Conservation (phyloP, 768 basidiomycete genomes). For the Tylopilus sp. region DNA sequence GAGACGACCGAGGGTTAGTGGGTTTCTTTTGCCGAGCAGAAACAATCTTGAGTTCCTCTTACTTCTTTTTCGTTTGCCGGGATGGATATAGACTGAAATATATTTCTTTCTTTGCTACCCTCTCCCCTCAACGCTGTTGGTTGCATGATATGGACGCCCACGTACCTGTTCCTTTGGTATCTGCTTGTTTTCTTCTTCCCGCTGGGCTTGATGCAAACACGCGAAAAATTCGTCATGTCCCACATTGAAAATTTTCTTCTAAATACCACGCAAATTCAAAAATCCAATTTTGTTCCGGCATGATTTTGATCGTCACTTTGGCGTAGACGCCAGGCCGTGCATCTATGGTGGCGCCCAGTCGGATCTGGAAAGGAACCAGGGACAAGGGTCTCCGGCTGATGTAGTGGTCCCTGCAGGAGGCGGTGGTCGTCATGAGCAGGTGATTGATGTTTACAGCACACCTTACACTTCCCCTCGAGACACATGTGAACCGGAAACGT, state of each 20-base stretch:
- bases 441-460: slow-evolving; percentile 22
- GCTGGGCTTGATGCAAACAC: slow-evolving; percentile 5
- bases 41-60: slow-evolving; percentile 51
- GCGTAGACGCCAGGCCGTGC: slow-evolving; percentile 2
- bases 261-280: slow-evolving; percentile 15
- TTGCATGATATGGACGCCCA: slow-evolving; percentile 15
- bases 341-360: background rate
- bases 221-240: slow-evolving; percentile 7
- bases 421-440: slow-evolving; percentile 5
- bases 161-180: slow-evolving; percentile 4
- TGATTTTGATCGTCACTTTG: slow-evolving; percentile 10
- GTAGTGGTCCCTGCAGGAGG: slow-evolving; percentile 1
- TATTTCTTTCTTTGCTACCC: slow-evolving; percentile 50
- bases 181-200: background rate
- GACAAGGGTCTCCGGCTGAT: background rate
- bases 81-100: slow-evolving; percentile 78
- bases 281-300: slow-evolving; percentile 7
- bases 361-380: background rate
- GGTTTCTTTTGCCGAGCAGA: slow-evolving; percentile 28
- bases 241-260: background rate
- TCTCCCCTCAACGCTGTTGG: slow-evolving; percentile 9
- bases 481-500: background rate
- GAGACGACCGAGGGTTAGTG: slow-evolving; percentile 90
- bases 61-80: slow-evolving; percentile 38
- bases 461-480: slow-evolving; percentile 21